These are phyloP conservation scores for Catharanthus roseus DNA, from an alignment of 257 asterid genomes.

Conservation along the genomic window DNA sequence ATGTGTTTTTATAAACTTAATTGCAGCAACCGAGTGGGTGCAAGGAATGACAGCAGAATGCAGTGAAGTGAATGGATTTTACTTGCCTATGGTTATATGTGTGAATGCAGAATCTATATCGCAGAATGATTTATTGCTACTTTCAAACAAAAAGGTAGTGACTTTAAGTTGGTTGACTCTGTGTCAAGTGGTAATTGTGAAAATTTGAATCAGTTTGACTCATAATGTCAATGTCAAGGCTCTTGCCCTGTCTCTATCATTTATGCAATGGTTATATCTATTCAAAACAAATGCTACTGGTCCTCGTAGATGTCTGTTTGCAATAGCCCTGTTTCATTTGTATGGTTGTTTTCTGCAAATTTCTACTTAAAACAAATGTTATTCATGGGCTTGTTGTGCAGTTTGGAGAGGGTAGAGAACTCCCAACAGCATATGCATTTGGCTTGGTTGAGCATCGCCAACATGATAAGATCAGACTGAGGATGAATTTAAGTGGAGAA, in stretches of 20 bases:
- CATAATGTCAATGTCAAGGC: neutral
- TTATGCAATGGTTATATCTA: neutral
- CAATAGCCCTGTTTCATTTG: neutral
- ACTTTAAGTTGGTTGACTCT: neutral
- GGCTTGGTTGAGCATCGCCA: constrained; percentile 93
- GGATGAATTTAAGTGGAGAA: constrained; percentile 75
- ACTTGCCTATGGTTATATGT: constrained; percentile 53
- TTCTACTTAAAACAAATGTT: neutral
- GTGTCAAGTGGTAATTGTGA: neutral
- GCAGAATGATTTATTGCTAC: constrained; percentile 72
- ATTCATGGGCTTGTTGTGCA: constrained; percentile 22
- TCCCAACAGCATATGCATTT: constrained; percentile 79
- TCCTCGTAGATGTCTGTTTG: neutral
- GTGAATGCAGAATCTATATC: constrained; percentile 32
- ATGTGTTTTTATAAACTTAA: neutral
- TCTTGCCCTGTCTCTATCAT: no score
- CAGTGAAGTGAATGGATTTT: constrained; percentile 69
- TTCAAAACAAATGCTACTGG: neutral
- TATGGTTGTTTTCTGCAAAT: neutral
- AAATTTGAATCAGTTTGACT: neutral
- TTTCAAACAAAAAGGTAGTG: constrained; percentile 62
- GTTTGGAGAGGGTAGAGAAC: constrained; percentile 56
- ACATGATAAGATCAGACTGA: constrained; percentile 53
- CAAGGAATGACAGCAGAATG: constrained; percentile 44
- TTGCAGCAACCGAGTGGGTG: constrained; percentile 53